Evolutionary conservation across 2,329 filamentous ascomycete genomes (phyloP), one percentile per base, ranked within the genome.

Genomic region (Lasiodiplodia sp.): DNA sequence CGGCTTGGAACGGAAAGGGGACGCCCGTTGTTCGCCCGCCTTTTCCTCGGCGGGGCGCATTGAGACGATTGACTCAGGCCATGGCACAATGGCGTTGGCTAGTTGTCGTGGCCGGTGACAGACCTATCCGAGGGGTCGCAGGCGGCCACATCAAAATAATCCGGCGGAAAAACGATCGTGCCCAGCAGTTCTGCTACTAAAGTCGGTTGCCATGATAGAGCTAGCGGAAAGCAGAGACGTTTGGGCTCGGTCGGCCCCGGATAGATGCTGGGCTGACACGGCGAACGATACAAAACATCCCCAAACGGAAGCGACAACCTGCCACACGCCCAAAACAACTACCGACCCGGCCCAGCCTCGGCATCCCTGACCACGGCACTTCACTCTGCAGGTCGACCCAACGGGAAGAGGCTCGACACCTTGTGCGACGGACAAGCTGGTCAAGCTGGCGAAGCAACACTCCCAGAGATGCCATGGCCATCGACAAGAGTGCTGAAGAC

Each of bases 31-130:
- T 53, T 25, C 2, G n/a, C 21, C 55, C 55, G 55, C 21, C 55
- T 63, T 64, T 64, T 64, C n/a, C 60, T 64, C 44, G 60, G 44
- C 28, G 44, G 28, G 60, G 28, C 40, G 58, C 58, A 40, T 63
- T 63, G 60, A 51, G 47, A 18, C 51, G 28, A 34, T 63, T 18
- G 44, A 38, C 47, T 51, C 47, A 34, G 44, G 14, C 18, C 18
- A 25, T 28, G 18, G 21, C 28, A 18, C 8, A 52, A 7, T 34
- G 31, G 31, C 31, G 31, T 34, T 34, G 31, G 1, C 31, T 3
- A 34, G 31, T 52, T 63, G 47, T 52, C 14, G 31, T 52, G 34
- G 60, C 60, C 60, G 60, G 31, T 34, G 31, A 34, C 1, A 34
- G 31, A 34, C 31, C 31, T 10, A 10, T 34, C 8, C 31, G 8